phyloP scores from a whole-genome alignment of 108 stramenopile genomes.

The Chaetoceros muelleri region DNA sequence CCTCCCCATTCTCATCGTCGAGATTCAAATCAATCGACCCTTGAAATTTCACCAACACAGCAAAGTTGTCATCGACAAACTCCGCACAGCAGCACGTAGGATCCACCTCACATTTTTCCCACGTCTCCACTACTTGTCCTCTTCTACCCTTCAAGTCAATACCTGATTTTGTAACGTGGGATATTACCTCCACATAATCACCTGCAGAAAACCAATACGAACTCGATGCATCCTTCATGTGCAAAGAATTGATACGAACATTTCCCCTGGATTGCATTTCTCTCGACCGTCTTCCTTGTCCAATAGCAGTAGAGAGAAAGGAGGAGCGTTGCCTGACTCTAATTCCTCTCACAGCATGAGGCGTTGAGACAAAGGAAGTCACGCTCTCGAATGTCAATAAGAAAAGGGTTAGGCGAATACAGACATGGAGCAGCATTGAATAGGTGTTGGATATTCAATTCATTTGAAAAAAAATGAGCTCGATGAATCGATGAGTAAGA shows the following conservation, averaged over 20 bases:
- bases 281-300: too few species aligned
- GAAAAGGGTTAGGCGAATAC: too few species aligned
- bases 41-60: slow-evolving; percentile 47
- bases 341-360: too few species aligned
- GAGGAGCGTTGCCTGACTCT: too few species aligned
- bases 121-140: slow-evolving; percentile 58
- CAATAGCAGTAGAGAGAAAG: too few species aligned
- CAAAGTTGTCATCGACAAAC: slow-evolving; percentile 45
- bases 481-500: too few species aligned
- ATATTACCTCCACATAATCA: slow-evolving; percentile 42
- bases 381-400: too few species aligned
- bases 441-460: too few species aligned
- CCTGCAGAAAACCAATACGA: slow-evolving; percentile 45
- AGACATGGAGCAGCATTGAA: too few species aligned
- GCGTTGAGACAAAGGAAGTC: too few species aligned
- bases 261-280: too few species aligned
- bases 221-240: slow-evolving; percentile 48
- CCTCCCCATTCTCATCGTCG: slow-evolving; percentile 1
- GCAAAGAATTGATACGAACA: background rate
- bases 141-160: slow-evolving; percentile 28
- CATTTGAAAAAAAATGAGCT: too few species aligned
- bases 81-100: slow-evolving; percentile 82
- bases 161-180: slow-evolving; percentile 35
- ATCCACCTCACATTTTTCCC: slow-evolving; percentile 81
- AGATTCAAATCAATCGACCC: slow-evolving; percentile 4